Evolutionary conservation across 2,329 filamentous ascomycete genomes (phyloP).

Genomic region (Camillea tinctor): DNA sequence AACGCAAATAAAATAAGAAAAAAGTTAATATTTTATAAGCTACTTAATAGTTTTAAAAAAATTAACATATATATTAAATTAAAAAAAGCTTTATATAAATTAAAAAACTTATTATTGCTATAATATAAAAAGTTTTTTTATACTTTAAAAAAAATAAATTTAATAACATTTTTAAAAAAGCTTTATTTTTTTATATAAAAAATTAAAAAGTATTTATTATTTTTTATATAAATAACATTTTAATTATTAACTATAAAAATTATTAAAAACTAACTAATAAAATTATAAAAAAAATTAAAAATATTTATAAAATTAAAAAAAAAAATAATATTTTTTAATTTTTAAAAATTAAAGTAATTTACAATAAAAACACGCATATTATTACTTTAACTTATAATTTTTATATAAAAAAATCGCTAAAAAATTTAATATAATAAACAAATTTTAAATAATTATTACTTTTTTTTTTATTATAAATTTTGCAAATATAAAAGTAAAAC

Average conservation of each 20-base stretch:
- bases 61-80: background rate
- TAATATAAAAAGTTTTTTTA: background rate
- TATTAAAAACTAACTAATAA: background rate
- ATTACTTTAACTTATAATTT: background rate
- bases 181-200: conserved; percentile 2
- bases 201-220: background rate
- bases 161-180: background rate
- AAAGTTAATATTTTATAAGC: background rate
- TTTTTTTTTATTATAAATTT: background rate
- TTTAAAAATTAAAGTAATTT: background rate
- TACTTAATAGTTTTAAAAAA: background rate
- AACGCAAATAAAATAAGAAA: background rate
- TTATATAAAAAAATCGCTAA: background rate
- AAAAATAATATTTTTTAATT: background rate
- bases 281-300: background rate
- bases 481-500: background rate
- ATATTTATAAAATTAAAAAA: background rate
- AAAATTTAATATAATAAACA: background rate
- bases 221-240: background rate
- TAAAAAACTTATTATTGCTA: background rate
- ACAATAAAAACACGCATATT: background rate
- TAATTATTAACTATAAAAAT: background rate
- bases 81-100: background rate
- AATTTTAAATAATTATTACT: background rate
- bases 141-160: background rate